Conservation (phyloP, 371 early-diverging fungal genomes). For the Mucor mucedo region DNA sequence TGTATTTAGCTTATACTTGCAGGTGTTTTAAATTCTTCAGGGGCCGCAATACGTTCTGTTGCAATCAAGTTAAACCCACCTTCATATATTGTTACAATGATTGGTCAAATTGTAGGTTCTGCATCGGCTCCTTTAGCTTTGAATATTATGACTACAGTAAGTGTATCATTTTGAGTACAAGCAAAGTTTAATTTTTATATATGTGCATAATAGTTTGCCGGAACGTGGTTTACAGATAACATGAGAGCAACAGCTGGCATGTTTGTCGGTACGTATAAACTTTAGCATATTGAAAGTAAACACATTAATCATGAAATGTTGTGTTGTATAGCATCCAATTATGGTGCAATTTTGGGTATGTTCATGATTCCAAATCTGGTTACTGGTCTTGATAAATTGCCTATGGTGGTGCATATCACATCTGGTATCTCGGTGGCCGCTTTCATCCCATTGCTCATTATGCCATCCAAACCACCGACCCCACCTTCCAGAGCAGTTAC, state of each 20-base stretch:
- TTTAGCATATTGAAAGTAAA: background rate
- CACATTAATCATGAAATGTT: background rate
- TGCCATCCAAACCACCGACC: conserved; percentile 51
- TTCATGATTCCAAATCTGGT: conserved; percentile 60
- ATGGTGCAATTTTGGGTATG: conserved; percentile 64
- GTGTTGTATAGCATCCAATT: conserved; percentile 38
- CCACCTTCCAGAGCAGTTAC: conserved; percentile 44
- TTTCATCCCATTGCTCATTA: conserved; percentile 41
- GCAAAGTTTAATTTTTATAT: background rate
- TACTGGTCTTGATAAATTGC: conserved; percentile 38
- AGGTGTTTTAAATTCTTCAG: conserved; percentile 46
- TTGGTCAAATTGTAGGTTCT: conserved; percentile 65
- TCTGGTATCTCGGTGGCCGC: conserved; percentile 40
- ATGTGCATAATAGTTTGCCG: conserved; percentile 49
- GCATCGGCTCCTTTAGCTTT: conserved; percentile 66
- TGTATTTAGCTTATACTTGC: conserved; percentile 52
- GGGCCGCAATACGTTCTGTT: conserved; percentile 57
- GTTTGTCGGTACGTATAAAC: conserved; percentile 49
- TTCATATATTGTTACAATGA: conserved; percentile 48
- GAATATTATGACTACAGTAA: conserved; percentile 61
- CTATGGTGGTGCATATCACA: conserved; percentile 41
- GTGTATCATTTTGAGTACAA: background rate
- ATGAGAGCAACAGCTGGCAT: conserved; percentile 68
- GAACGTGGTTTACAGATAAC: conserved; percentile 71
- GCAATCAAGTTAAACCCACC: conserved; percentile 38